These are phyloP conservation scores for Corynespora cassiicola DNA, from an alignment of 2,329 filamentous ascomycete species.

Conservation along the genomic window DNA sequence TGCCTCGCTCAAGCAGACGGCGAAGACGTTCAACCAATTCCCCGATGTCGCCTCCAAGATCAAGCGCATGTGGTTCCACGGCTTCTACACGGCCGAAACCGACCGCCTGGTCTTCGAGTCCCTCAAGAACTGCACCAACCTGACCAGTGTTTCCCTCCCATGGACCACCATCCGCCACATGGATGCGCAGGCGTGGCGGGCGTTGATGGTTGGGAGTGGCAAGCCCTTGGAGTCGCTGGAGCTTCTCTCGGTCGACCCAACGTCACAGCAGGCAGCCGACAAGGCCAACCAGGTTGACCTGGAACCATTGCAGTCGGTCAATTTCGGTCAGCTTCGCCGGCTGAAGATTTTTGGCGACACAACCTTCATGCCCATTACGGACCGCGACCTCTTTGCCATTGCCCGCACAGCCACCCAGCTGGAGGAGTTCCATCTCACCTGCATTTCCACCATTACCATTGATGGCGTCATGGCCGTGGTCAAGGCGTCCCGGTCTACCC, in stretches of 20 bases:
- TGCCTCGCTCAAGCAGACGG: slow-evolving; percentile 55
- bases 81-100: slow-evolving; percentile 59
- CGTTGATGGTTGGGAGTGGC: slow-evolving; percentile 53
- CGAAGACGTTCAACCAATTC: slow-evolving; percentile 52
- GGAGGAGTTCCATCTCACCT: slow-evolving; percentile 61
- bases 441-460: slow-evolving; percentile 60
- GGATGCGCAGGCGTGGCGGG: slow-evolving; percentile 55
- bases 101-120: slow-evolving; percentile 57
- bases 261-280: slow-evolving; percentile 50
- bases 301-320: slow-evolving; percentile 53
- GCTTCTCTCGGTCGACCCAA: slow-evolving; percentile 58
- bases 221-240: slow-evolving; percentile 58
- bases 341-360: slow-evolving; percentile 64
- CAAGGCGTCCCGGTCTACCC: slow-evolving; percentile 54
- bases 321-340: slow-evolving; percentile 57
- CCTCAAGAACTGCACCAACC: slow-evolving; percentile 54
- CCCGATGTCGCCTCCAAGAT: slow-evolving; percentile 57
- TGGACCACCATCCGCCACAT: slow-evolving; percentile 61
- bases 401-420: slow-evolving; percentile 59
- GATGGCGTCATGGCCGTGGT: slow-evolving; percentile 60
- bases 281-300: slow-evolving; percentile 50
- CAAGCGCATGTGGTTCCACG: slow-evolving; percentile 62
- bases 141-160: slow-evolving; percentile 57
- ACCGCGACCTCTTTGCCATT: slow-evolving; percentile 57
- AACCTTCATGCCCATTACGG: slow-evolving; percentile 58